These are phyloP conservation scores for Cerrena zonata DNA, from an alignment of 1,284 basidiomycete species.

Conservation along the genomic window DNA sequence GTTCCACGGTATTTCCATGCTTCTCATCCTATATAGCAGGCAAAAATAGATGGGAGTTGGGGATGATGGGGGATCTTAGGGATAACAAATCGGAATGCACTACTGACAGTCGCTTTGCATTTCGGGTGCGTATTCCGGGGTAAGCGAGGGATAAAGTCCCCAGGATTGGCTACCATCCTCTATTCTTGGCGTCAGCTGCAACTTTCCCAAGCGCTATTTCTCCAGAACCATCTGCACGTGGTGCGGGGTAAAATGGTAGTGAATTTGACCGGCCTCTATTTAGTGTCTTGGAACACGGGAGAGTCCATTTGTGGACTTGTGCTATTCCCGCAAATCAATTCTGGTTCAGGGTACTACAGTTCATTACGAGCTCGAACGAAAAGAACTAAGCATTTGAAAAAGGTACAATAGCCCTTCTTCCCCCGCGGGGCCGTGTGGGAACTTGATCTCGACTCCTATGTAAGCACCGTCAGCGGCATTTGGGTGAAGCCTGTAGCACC, in stretches of 20 bases:
- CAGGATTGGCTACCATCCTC: neutral
- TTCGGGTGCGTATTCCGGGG: neutral
- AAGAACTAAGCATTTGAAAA: no score
- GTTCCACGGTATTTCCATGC: neutral
- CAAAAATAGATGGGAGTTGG: neutral
- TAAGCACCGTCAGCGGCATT: no score
- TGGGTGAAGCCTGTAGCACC: no score
- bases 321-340: no score
- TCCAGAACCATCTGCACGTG: neutral
- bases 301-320: no score
- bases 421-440: no score
- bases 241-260: neutral
- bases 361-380: no score
- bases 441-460: no score
- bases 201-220: neutral
- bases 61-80: neutral
- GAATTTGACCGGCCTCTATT: neutral
- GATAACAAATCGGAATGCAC: no score
- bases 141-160: neutral
- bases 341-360: no score
- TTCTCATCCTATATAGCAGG: neutral
- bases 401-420: no score
- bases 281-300: no score
- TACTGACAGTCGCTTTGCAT: neutral
- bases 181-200: neutral